phyloP scores from a whole-genome alignment of 192 early-diverging fungal species.

The Chytriomyces hyalinus region DNA sequence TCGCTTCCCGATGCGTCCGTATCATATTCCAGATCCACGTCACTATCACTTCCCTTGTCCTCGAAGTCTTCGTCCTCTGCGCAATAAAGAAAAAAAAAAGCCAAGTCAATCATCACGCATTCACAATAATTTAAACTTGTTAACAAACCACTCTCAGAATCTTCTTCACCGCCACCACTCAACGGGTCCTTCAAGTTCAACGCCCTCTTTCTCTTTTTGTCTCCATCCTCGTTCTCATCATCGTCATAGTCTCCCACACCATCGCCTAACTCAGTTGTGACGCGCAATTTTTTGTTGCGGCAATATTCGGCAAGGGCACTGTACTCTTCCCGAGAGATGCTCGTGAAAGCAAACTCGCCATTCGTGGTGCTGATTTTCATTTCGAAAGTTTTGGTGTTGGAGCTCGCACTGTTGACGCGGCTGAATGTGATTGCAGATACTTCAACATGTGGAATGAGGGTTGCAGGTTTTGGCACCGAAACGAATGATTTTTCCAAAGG shows the following conservation, averaged over 20 bases:
- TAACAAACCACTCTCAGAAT: constrained; percentile 34
- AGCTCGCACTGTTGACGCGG: constrained; percentile 61
- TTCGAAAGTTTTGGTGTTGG: constrained; percentile 83
- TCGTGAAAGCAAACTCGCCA: constrained; percentile 83
- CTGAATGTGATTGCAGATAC: constrained; percentile 88
- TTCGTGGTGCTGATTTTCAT: constrained; percentile 89
- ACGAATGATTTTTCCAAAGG: constrained; percentile 93
- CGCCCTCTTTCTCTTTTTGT: constrained; percentile 26
- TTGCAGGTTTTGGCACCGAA: constrained; percentile 93
- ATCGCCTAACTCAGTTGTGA: constrained; percentile 37
- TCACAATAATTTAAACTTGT: no score
- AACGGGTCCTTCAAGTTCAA: constrained; percentile 18
- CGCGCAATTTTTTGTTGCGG: constrained; percentile 69
- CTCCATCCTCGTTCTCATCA: constrained; percentile 42
- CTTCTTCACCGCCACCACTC: constrained; percentile 30
- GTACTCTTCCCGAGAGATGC: constrained; percentile 91
- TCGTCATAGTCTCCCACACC: constrained; percentile 52
- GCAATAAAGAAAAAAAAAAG: no score
- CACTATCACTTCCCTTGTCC: constrained; percentile 35
- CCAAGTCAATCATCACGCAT: no score
- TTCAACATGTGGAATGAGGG: constrained; percentile 83
- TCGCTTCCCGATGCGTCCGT: constrained; percentile 28
- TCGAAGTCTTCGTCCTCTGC: constrained; percentile 40
- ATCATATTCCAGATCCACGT: constrained; percentile 35
- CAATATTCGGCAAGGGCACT: constrained; percentile 80